Evolutionary conservation across 2,329 filamentous ascomycete genomes (phyloP), one percentile per base, ranked within the genome.

Genomic region (Trichoderma endophyticum): DNA sequence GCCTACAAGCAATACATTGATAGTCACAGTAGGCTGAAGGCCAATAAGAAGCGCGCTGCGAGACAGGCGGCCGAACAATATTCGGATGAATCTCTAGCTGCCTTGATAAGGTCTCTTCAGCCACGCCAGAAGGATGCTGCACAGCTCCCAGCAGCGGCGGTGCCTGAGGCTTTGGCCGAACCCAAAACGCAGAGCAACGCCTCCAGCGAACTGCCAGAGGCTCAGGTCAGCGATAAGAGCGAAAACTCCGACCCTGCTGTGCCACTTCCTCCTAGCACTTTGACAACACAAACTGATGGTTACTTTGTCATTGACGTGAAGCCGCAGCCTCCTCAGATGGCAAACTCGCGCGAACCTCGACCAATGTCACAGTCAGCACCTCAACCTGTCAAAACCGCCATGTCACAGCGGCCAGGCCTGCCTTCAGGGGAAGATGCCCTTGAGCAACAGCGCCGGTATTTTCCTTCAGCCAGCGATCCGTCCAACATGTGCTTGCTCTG

Each of bases 401-500:
- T 43, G 73, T 73, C 30, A 43, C 74, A 26, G 73, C 77, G 39
- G 54, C 72, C 65, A 73, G 77, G 69, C 69, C 72, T 79, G 15
- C 79, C 79, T 14, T 73, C 73, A 4, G 77, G 77, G 6, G 76
- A 78, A 11, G 78, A 82, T 30, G 83, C 82, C 66, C 71, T 81
- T 24, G 77, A 77, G 24, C 80, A 85, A 71, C 84, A 85, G 72
- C 80, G 74, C 26, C 82, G 77, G 74, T 89, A 89, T 75, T 90
- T 89, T 73, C 87, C 87, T 3, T 84, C 84, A 1, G 81, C 85
- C 34, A 75, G 79, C 18, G 80, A 84, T 30, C 78, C 83, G 28
- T 80, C 81, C 30, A 76, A 78, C 4, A 83, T 85, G 76, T 91
- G 89, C 76, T 78, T 88, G 67, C 80, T 83, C 43, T 91, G 89